Conservation (phyloP, 2,329 filamentous ascomycete genomes). For the Monilinia polystroma region DNA sequence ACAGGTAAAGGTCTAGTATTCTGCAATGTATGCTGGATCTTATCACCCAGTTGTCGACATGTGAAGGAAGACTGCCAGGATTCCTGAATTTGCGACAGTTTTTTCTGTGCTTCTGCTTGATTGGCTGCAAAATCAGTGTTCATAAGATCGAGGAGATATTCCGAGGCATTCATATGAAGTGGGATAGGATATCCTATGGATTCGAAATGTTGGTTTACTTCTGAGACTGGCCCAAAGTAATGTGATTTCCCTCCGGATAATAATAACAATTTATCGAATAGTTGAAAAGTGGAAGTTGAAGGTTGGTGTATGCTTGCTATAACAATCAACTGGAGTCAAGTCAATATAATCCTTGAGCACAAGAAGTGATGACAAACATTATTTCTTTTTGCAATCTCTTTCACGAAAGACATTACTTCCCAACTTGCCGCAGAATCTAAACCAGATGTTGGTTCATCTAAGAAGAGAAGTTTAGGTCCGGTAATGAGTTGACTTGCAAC, state of each 20-base stretch:
- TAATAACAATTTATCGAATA: slow-evolving; percentile 77
- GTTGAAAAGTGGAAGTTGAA: slow-evolving; percentile 72
- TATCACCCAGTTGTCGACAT: slow-evolving; percentile 39
- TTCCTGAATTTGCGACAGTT: slow-evolving; percentile 53
- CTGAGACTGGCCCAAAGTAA: slow-evolving; percentile 66
- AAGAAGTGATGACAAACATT: slow-evolving; percentile 55
- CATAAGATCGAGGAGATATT: slow-evolving; percentile 75
- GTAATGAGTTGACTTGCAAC: slow-evolving; percentile 82
- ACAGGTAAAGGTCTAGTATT: slow-evolving; percentile 25
- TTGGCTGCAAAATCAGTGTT: slow-evolving; percentile 71
- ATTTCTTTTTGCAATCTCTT: slow-evolving; percentile 32
- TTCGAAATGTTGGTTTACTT: slow-evolving; percentile 63
- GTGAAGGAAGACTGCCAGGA: slow-evolving; percentile 55
- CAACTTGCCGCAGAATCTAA: slow-evolving; percentile 63
- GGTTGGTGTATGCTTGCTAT: slow-evolving; percentile 85
- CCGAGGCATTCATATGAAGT: slow-evolving; percentile 72
- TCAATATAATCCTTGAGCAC: slow-evolving; percentile 45
- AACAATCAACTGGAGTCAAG: slow-evolving; percentile 61
- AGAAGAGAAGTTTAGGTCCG: slow-evolving; percentile 61
- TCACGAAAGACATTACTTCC: slow-evolving; percentile 70
- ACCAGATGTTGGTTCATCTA: slow-evolving; percentile 86
- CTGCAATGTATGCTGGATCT: slow-evolving; percentile 31
- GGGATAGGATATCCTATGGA: slow-evolving; percentile 62
- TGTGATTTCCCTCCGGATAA: slow-evolving; percentile 69
- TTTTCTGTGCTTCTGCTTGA: slow-evolving; percentile 47